Evolutionary conservation across 305 asterid genomes (phyloP), one percentile per base, ranked within the genome.

Genomic region (Ilex paraguariensis): DNA sequence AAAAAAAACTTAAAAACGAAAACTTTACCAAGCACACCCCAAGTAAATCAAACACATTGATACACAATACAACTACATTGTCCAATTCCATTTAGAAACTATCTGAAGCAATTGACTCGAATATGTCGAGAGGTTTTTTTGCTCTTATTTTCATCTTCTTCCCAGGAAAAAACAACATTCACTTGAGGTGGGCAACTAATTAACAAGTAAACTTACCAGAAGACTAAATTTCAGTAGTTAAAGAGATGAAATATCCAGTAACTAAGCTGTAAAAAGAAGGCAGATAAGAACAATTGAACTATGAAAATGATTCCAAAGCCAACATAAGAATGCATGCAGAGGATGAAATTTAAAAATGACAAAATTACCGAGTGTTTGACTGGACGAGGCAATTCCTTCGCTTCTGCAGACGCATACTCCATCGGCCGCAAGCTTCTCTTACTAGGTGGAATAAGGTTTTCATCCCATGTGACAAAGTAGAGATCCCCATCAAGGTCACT

Each of bases 401-500:
- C 81, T 53, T 82, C 85, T 54, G 75, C 91, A 8, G 97, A 53
- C 4, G 80, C 70, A 70, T 93, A 90, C 46, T 90, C 92, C 99
- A 93, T 87, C 1, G 99, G 97, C 7, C 51, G 6, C 88, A 85
- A 87, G 73, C 99, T 93, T 63, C 66, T 66, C 75, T 79, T 83
- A 75, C 91, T 81, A 50, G 99, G 99, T 59, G 97, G 97, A 55
- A 90, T 79, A 63, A 93, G 96, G 72, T 75, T 84, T 44, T 77
- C 83, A 73, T 93, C 99, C 97, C 97, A 93, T 15, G 95, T 77
- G 51, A 90, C 99, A 62, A 90, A 90, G 67, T 90, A 90, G 40
- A 86, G 81, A 77, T 93, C 99, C 13, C 99, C 96, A 64, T 93
- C 97, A 13, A 93, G 74, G 79, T 93, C 99, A 82, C 97, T 93